Evolutionary conservation across 225 moss, liverwort and hornwort genomes (phyloP), one percentile per base, ranked within the genome.

Genomic region (Antitrichia curtipendula): DNA sequence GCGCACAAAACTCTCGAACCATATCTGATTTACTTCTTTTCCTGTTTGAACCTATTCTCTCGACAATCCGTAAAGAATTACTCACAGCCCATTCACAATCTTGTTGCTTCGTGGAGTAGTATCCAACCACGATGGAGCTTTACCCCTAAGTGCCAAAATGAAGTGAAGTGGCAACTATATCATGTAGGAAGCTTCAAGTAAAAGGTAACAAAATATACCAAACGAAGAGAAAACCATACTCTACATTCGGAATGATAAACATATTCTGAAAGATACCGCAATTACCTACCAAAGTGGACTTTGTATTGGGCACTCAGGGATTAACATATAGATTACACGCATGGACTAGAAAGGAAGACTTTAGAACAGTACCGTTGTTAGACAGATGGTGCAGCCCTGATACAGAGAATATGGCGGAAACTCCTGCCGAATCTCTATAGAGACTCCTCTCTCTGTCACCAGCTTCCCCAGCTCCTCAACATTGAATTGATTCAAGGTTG

Each of bases 331-430:
- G 50, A 59, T 72, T 17, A 56, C 57, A 40, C 66, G 32, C 41
- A 31, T 61, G 38, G 54, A 82, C 47, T 53, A 85, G 14, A 85
- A 72, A 75, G 47, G 80, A 84, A 79, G 62, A 71, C 73, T 81
- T n/a, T 45, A 86, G 88, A 70, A 63, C 47, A 82, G 58, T 95
- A 96, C 94, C 8, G 96, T 96, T 86, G 96, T 97, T 63, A 97
- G 92, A 86, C 97, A 97, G 66, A 96, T 89, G 86, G 88, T 89
- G 88, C 95, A 97, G 69, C 89, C 85, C 82, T 91, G 93, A 75
- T 94, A 97, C 24, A 97, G 65, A 84, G 92, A 89, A 70, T 96
- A 94, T 6, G 94, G 94, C 50, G 96, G 96, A 89, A 95, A 97
- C 71, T 94, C 90, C 88, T 96, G 97, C 77, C 92, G 90, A 72